Conservation (phyloP, 163 green algal species). For the Dunaliella salina region DNA sequence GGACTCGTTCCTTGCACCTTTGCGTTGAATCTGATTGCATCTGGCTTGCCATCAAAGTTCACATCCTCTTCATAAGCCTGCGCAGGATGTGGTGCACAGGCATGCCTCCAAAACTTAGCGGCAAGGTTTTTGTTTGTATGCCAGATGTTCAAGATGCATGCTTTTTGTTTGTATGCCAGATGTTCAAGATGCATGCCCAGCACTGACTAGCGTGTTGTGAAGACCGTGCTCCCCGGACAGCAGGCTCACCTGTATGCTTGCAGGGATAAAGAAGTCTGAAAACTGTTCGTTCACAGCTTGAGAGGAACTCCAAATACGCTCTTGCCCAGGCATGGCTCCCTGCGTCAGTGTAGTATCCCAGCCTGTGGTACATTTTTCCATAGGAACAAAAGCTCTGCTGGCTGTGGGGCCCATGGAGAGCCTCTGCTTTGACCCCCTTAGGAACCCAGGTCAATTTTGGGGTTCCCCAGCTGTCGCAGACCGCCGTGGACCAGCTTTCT, state of each 20-base stretch:
- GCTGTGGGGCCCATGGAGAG: not conserved
- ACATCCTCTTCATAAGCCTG: slow-evolving; percentile 43
- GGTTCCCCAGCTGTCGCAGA: too few species aligned
- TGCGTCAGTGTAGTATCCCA: not conserved
- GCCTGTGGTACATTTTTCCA: too few species aligned
- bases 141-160: too few species aligned
- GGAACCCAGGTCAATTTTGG: too few species aligned
- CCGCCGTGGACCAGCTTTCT: too few species aligned
- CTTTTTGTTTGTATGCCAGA: too few species aligned
- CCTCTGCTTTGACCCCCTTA: too few species aligned
- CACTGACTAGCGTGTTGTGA: too few species aligned
- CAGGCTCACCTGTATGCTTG: slow-evolving; percentile 43
- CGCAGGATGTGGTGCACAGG: too few species aligned
- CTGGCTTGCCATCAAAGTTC: slow-evolving; percentile 50
- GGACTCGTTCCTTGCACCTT: slow-evolving; percentile 18
- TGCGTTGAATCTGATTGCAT: slow-evolving; percentile 41
- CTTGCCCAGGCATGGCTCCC: slow-evolving; percentile 22
- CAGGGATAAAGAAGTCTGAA: slow-evolving; percentile 19
- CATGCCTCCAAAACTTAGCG: too few species aligned
- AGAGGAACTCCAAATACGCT: slow-evolving; percentile 48
- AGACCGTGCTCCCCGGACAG: not conserved
- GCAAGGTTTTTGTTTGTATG: too few species aligned
- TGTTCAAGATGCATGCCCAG: too few species aligned
- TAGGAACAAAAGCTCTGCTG: not conserved
- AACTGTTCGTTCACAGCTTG: slow-evolving; percentile 28